A percentile compares a stretch with the other conserved stretches of the same genome.
phyloP scores from a whole-genome alignment of 2,329 filamentous ascomycete species.

The Hirsutella thompsonii region DNA sequence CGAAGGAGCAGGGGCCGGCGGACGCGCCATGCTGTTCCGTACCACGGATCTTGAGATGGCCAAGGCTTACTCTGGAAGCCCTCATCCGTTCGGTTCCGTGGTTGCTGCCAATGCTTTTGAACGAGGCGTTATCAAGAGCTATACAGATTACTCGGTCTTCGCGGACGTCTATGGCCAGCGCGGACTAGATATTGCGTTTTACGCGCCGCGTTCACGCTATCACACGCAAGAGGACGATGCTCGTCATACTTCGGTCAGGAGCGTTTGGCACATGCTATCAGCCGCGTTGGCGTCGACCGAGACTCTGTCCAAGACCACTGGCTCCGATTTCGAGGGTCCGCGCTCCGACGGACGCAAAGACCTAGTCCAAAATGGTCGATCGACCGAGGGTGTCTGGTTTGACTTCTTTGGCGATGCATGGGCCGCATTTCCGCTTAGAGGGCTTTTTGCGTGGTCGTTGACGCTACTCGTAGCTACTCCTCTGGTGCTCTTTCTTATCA shows the following conservation, averaged over 20 bases:
- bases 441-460: conserved; percentile 79
- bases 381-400: conserved; percentile 76
- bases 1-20: conserved; percentile 87
- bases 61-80: conserved; percentile 56
- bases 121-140: conserved; percentile 62
- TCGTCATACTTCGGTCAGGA: conserved; percentile 56
- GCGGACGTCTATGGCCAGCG: conserved; percentile 65
- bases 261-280: conserved; percentile 92
- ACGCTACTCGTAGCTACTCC: conserved; percentile 72
- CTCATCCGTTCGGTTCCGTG: conserved; percentile 73
- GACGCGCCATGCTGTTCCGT: conserved; percentile 76
- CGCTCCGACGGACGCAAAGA: conserved; percentile 40
- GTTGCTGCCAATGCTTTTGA: conserved; percentile 77
- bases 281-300: conserved; percentile 64
- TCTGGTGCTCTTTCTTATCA: conserved; percentile 55
- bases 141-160: conserved; percentile 84
- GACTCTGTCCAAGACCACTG: conserved; percentile 55
- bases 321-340: conserved; percentile 50
- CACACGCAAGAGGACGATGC: conserved; percentile 85
- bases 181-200: conserved; percentile 87
- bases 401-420: conserved; percentile 76
- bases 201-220: conserved; percentile 72
- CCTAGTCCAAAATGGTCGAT: conserved; percentile 53
- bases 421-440: conserved; percentile 65
- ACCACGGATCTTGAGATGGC: conserved; percentile 81